A percentile compares a stretch with the other conserved stretches of the same genome.
Conservation (phyloP, 371 early-diverging fungal species). For the Rhizopus delemar region DNA sequence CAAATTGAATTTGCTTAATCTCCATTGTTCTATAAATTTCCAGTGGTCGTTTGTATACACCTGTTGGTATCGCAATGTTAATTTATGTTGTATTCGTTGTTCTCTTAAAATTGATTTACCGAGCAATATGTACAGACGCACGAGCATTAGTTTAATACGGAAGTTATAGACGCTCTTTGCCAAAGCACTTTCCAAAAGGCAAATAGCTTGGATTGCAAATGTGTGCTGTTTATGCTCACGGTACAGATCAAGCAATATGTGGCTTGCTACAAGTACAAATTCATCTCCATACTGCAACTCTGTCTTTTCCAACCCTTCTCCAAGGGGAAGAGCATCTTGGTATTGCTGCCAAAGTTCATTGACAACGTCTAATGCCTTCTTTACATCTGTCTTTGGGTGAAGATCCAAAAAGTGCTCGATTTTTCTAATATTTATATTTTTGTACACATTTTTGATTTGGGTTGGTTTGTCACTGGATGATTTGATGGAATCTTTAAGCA, state of each 20-base stretch:
- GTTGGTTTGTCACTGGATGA: conserved; percentile 25
- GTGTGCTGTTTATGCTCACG: conserved; percentile 31
- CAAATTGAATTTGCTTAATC: conserved; percentile 88
- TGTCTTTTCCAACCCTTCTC: conserved; percentile 67
- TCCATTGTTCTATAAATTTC: conserved; percentile 74
- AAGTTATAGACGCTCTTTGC: conserved; percentile 76
- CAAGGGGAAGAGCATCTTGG: conserved; percentile 61
- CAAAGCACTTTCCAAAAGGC: conserved; percentile 77
- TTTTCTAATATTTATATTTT: conserved; percentile 55
- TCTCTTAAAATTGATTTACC: conserved; percentile 45
- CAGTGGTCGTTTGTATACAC: conserved; percentile 66
- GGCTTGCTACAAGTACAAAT: conserved; percentile 67
- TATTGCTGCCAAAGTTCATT: conserved; percentile 57
- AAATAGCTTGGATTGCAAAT: conserved; percentile 52
- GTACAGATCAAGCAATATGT: conserved; percentile 60
- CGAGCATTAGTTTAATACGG: conserved; percentile 79
- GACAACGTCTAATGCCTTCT: conserved; percentile 31
- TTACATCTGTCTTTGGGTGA: conserved; percentile 20
- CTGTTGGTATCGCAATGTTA: conserved; percentile 25
- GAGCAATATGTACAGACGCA: conserved; percentile 72
- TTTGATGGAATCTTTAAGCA: conserved; percentile 35
- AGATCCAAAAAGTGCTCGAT: conserved; percentile 54
- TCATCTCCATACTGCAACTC: conserved; percentile 85
- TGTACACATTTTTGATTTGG: conserved; percentile 45
- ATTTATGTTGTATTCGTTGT: background rate